phyloP scores from a whole-genome alignment of 2,329 filamentous ascomycete species.

The Aspergillus carbonarius region DNA sequence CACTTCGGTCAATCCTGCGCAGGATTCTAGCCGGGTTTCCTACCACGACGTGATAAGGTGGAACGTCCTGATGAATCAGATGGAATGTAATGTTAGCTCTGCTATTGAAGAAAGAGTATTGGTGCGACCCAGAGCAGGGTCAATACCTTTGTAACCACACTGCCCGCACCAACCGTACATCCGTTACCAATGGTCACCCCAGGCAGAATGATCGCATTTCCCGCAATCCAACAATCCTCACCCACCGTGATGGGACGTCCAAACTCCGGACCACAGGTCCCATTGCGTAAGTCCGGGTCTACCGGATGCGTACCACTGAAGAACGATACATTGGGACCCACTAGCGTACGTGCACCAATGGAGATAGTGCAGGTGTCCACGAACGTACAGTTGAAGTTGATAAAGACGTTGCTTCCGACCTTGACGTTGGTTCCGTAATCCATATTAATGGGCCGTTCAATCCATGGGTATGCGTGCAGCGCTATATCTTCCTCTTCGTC shows the following conservation, averaged over 20 bases:
- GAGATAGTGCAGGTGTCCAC: conserved; percentile 64
- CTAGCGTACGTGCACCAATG: conserved; percentile 70
- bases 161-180: conserved; percentile 71
- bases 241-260: conserved; percentile 70
- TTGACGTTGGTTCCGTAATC: conserved; percentile 76
- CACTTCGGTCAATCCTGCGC: not conserved
- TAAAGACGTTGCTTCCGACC: conserved; percentile 68
- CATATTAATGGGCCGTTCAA: conserved; percentile 63
- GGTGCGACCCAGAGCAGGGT: too few species aligned
- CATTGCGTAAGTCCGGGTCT: conserved; percentile 69
- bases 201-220: conserved; percentile 67
- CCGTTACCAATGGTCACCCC: conserved; percentile 76
- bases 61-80: conserved; percentile 31
- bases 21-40: conserved; percentile 38
- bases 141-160: conserved; percentile 68
- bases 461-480: conserved; percentile 19
- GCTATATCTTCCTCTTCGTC: conserved; percentile 17
- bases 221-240: conserved; percentile 77
- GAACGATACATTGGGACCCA: conserved; percentile 73
- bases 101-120: too few species aligned
- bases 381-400: conserved; percentile 72
- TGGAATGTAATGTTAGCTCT: too few species aligned
- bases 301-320: conserved; percentile 73
- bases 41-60: conserved; percentile 35
- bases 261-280: conserved; percentile 68